Percentiles rank a stretch among this genome's conserved stretches.
Evolutionary conservation across 129 eudicot species (phyloP).

Genomic region (Helichrysum umbraculigerum): DNA sequence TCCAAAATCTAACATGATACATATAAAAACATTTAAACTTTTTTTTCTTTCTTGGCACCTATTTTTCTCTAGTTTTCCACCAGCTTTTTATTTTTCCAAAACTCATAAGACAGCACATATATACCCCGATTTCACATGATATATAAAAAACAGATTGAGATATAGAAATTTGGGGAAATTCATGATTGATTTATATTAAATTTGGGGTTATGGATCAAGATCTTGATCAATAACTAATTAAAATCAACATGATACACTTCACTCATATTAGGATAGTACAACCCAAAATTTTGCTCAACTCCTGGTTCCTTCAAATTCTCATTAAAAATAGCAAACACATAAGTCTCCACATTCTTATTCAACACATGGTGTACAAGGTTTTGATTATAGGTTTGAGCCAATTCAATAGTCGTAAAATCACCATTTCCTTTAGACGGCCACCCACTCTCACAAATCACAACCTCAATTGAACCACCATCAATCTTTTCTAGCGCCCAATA

Average conservation of each 20-base stretch:
- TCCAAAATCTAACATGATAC: background rate
- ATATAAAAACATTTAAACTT: no score
- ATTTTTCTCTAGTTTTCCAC: no score
- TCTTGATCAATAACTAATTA: constrained; percentile 9
- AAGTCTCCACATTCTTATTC: constrained; percentile 31
- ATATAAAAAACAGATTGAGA: no score
- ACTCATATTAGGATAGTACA: constrained; percentile 39
- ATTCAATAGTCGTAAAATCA: constrained; percentile 7
- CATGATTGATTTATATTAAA: background rate
- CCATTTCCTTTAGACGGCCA: constrained; percentile 52
- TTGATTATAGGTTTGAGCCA: constrained; percentile 37
- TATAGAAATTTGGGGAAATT: background rate
- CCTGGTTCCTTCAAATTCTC: constrained; percentile 42
- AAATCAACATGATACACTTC: constrained; percentile 42
- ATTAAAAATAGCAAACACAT: constrained; percentile 42
- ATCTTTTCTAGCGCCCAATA: constrained; percentile 44
- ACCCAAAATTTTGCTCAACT: constrained; percentile 49
- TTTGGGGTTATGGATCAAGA: no score
- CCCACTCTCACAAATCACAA: constrained; percentile 50
- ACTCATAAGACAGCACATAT: no score
- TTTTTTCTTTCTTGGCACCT: no score
- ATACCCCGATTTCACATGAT: no score
- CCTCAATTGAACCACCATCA: constrained; percentile 25
- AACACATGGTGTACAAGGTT: constrained; percentile 35
- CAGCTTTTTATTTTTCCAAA: no score